Evolutionary conservation across 2,329 filamentous ascomycete species (phyloP).

Genomic region (Arthroderma sp.): DNA sequence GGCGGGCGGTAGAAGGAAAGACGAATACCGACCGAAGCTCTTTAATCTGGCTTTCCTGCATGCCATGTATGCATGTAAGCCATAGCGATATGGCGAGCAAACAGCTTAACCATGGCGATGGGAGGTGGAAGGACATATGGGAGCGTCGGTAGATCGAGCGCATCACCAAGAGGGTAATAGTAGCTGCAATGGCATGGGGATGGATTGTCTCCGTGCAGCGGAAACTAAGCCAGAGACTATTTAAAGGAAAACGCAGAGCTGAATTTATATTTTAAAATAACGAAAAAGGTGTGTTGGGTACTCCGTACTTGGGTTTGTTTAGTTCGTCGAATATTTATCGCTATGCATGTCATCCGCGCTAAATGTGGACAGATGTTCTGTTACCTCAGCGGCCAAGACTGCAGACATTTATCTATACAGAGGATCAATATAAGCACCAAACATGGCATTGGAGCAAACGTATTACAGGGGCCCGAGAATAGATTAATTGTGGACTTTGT

Average conservation of each 20-base stretch:
- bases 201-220: background rate
- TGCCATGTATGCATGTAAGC: constrained; percentile 25
- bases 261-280: background rate
- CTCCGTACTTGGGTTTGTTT: background rate
- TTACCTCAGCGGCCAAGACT: background rate
- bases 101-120: constrained; percentile 25
- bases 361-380: constrained; percentile 3
- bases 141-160: constrained; percentile 31
- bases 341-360: background rate
- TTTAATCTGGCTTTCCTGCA: constrained; percentile 26
- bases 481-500: background rate
- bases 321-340: background rate
- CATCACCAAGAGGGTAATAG: constrained; percentile 23
- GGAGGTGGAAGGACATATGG: constrained; percentile 26
- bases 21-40: constrained; percentile 25
- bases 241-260: background rate
- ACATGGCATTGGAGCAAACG: background rate
- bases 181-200: background rate
- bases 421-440: background rate
- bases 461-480: background rate
- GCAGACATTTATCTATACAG: too few relatives aligned
- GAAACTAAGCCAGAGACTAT: background rate
- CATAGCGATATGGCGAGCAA: constrained; percentile 25
- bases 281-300: background rate
- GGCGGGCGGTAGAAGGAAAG: too few relatives aligned